Conservation (phyloP, 2,329 filamentous ascomycete genomes). For the Macroventuria anomochaeta region DNA sequence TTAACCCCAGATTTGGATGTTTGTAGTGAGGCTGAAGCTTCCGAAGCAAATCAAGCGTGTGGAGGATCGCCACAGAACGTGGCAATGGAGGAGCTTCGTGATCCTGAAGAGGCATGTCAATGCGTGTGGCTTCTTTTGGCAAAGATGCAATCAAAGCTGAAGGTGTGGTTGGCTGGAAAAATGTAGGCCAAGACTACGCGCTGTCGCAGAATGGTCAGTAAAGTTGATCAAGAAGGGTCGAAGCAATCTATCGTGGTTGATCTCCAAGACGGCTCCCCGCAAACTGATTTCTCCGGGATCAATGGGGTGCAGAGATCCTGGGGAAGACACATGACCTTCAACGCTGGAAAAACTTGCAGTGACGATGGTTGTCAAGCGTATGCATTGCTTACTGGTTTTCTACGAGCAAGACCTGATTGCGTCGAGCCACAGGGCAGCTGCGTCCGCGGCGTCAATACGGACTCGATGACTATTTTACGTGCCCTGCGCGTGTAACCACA, state of each 20-base stretch:
- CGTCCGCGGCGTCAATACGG: no score
- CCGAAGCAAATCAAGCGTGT: slow-evolving; percentile 7
- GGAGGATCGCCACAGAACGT: slow-evolving; percentile 6
- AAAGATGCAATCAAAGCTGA: background rate
- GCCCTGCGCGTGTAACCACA: no score
- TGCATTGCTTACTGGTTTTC: no score
- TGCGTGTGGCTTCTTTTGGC: background rate
- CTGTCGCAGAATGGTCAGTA: background rate
- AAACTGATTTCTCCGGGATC: slow-evolving; percentile 13
- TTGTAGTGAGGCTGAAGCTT: background rate
- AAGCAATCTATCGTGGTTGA: slow-evolving; percentile 5
- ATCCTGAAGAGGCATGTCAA: background rate
- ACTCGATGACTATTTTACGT: no score
- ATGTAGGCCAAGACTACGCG: slow-evolving; percentile 1
- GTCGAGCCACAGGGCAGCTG: no score
- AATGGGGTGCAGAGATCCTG: background rate
- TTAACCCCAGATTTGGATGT: background rate
- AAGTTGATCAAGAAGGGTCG: background rate
- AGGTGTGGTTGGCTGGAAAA: background rate
- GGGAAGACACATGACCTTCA: background rate
- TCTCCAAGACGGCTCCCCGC: slow-evolving; percentile 20
- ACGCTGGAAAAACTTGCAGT: background rate
- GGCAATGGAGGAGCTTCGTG: background rate
- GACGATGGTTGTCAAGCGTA: no score
- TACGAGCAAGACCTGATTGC: no score